phyloP scores from a whole-genome alignment of 2,329 filamentous ascomycete genomes.

The Claviceps lovelessii region DNA sequence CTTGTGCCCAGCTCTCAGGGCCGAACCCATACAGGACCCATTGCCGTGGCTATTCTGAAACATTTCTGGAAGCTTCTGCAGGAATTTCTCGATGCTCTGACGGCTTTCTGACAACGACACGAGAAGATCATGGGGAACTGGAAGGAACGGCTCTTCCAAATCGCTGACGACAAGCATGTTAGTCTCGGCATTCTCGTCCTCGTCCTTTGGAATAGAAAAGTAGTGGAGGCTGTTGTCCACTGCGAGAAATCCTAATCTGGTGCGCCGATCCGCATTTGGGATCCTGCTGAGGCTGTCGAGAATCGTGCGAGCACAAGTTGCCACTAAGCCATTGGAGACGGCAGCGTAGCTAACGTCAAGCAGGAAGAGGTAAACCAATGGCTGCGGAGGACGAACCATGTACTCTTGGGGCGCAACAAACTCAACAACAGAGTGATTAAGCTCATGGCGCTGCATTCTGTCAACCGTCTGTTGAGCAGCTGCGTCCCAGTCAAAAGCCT shows the following conservation, averaged over 20 bases:
- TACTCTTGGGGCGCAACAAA: constrained; percentile 98
- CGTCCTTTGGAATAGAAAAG: constrained; percentile 84
- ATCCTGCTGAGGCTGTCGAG: constrained; percentile 90
- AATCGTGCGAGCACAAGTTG: constrained; percentile 85
- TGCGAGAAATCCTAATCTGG: constrained; percentile 84
- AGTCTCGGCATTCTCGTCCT: constrained; percentile 69
- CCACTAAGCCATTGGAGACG: constrained; percentile 78
- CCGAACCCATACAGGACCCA: constrained; percentile 88
- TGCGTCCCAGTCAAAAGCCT: constrained; percentile 97
- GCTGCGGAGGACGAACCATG: constrained; percentile 95
- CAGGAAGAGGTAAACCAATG: constrained; percentile 87
- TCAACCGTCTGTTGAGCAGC: constrained; percentile 82
- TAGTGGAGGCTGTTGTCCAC: constrained; percentile 93
- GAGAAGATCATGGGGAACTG: constrained; percentile 80
- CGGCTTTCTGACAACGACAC: constrained; percentile 82
- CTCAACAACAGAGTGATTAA: constrained; percentile 94
- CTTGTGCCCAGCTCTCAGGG: constrained; percentile 84
- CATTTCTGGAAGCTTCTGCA: constrained; percentile 86
- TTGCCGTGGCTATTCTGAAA: constrained; percentile 88
- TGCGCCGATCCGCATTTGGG: constrained; percentile 92
- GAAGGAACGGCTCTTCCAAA: constrained; percentile 89
- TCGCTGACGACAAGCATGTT: constrained; percentile 91
- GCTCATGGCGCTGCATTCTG: constrained; percentile 77
- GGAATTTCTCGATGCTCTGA: constrained; percentile 79
- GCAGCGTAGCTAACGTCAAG: constrained; percentile 88